Conservation (phyloP, 1,139 yeast species). For the Suhomyces choctaworum region DNA sequence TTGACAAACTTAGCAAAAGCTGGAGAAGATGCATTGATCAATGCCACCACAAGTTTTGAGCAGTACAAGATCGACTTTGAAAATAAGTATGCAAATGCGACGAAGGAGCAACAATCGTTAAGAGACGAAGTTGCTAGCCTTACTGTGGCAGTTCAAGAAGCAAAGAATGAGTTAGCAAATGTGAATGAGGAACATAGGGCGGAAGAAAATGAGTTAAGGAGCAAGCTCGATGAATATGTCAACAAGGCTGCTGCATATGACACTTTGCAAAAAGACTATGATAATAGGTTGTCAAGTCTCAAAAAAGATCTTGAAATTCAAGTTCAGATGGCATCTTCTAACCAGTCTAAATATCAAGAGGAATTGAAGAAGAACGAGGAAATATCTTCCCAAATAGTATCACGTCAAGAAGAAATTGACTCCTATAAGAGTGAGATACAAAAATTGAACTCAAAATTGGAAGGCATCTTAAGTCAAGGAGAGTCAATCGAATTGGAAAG, state of each 20-base stretch:
- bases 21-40: conserved; percentile 43
- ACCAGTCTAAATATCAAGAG: conserved; percentile 56
- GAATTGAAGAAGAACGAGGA: conserved; percentile 60
- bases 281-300: conserved; percentile 31
- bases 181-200: conserved; percentile 17
- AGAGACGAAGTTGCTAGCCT: conserved; percentile 23
- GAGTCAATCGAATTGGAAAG: conserved; percentile 26
- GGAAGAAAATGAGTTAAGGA: conserved; percentile 26
- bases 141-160: conserved; percentile 16
- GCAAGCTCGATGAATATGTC: conserved; percentile 22
- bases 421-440: conserved; percentile 37
- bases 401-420: conserved; percentile 45
- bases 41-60: conserved; percentile 42
- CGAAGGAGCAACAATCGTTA: conserved; percentile 25
- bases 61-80: conserved; percentile 31
- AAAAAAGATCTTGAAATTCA: conserved; percentile 53
- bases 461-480: conserved; percentile 28
- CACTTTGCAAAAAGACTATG: conserved; percentile 34
- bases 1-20: conserved; percentile 41
- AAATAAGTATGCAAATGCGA: conserved; percentile 21
- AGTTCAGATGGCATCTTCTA: conserved; percentile 46
- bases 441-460: conserved; percentile 29
- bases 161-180: conserved; percentile 20
- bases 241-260: conserved; percentile 40
- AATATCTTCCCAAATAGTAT: conserved; percentile 46